Percentiles rank a stretch among this genome's conserved stretches.
phyloP scores from a whole-genome alignment of 768 basidiomycete species.

The Kondoa malvinella region DNA sequence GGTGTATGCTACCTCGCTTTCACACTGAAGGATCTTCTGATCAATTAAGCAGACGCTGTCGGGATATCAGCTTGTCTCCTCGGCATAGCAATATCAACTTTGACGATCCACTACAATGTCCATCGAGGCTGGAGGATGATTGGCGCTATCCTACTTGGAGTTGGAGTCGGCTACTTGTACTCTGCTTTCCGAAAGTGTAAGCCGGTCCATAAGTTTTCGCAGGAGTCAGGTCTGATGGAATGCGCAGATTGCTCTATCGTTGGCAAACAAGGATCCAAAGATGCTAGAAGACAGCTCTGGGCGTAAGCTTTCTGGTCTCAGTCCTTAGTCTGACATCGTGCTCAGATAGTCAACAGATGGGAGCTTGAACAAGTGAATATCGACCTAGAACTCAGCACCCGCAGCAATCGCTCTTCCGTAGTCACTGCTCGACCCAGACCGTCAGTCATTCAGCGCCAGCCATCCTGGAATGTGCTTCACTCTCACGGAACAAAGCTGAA shows the following conservation, averaged over 20 bases:
- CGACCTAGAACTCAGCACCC: too few species aligned
- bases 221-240: neutral
- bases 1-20: too few species aligned
- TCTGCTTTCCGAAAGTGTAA: neutral
- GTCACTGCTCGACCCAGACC: too few species aligned
- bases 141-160: neutral
- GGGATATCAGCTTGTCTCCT: too few species aligned
- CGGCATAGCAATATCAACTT: too few species aligned
- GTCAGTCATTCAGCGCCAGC: too few species aligned
- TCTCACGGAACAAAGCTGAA: too few species aligned
- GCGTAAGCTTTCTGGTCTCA: neutral
- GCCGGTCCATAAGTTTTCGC: neutral
- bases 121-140: neutral
- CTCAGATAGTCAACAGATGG: neutral
- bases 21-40: too few species aligned
- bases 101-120: neutral
- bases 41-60: too few species aligned
- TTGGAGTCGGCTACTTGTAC: neutral
- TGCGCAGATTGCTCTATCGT: neutral
- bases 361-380: neutral
- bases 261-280: neutral
- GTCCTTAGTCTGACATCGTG: neutral
- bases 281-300: neutral
- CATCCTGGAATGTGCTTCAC: too few species aligned
- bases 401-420: too few species aligned